Conservation (phyloP, 1,284 basidiomycete species). For the Sporisorium reilianum region DNA sequence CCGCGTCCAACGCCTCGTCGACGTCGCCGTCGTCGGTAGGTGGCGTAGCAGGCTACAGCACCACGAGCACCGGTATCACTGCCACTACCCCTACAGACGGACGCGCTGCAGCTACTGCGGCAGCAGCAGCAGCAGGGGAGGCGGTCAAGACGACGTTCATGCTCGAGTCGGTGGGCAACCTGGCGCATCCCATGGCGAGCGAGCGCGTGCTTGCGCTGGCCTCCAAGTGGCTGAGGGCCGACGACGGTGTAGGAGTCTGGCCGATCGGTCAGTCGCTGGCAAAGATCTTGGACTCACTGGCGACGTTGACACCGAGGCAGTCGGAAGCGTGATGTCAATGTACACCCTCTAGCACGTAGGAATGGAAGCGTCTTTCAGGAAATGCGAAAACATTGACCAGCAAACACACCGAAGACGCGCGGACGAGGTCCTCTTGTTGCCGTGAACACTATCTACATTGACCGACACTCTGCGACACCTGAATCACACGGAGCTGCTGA, state of each 20-base stretch:
- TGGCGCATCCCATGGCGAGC: constrained; percentile 13
- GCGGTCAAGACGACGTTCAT: constrained; percentile 72
- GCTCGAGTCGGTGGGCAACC: constrained; percentile 73
- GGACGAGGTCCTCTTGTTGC: too few species aligned
- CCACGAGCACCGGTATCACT: constrained; percentile 4
- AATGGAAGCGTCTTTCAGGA: too few species aligned
- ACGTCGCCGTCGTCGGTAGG: constrained; percentile 15
- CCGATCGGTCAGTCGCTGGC: constrained; percentile 28
- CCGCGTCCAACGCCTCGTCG: constrained; percentile 6
- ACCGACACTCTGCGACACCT: too few species aligned
- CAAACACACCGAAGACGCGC: too few species aligned
- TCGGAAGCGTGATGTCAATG: too few species aligned
- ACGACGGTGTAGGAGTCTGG: constrained; percentile 19
- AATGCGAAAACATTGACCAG: too few species aligned
- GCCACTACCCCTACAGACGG: constrained; percentile 2
- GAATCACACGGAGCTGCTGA: too few species aligned
- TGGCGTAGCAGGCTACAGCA: constrained; percentile 7
- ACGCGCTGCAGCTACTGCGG: not conserved
- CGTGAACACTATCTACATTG: too few species aligned
- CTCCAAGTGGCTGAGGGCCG: constrained; percentile 17
- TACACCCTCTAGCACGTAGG: too few species aligned
- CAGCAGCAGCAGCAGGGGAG: not conserved
- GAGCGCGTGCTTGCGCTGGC: constrained; percentile 16
- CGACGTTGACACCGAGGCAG: constrained; percentile 4
- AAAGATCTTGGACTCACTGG: constrained; percentile 23